Percentiles rank a stretch among this genome's conserved stretches.
These are phyloP conservation scores for Penicillium brasilianum DNA, from an alignment of 2,329 filamentous ascomycete species.

Conservation along the genomic window DNA sequence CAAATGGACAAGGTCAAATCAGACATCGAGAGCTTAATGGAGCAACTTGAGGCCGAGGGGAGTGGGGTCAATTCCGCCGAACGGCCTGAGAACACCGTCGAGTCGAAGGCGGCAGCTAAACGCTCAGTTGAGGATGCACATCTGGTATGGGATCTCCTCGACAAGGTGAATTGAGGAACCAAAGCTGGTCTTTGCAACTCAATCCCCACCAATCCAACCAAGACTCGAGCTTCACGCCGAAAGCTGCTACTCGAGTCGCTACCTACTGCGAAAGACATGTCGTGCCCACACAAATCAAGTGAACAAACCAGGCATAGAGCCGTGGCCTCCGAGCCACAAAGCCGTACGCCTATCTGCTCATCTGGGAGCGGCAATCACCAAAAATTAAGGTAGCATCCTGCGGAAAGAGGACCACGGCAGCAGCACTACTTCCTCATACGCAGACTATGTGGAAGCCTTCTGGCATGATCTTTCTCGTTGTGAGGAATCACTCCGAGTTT, in stretches of 20 bases:
- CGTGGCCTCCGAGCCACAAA: background rate
- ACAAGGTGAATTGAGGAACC: conserved; percentile 36
- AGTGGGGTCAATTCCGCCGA: conserved; percentile 24
- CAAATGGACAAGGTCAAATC: conserved; percentile 76
- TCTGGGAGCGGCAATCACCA: background rate
- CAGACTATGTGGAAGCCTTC: background rate
- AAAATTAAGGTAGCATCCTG: background rate
- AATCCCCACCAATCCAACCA: background rate
- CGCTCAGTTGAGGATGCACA: conserved; percentile 37
- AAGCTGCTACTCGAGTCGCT: background rate
- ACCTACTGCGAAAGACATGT: background rate
- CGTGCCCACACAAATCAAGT: background rate
- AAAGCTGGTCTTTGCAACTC: background rate
- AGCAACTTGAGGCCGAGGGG: conserved; percentile 42
- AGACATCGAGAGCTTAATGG: conserved; percentile 59
- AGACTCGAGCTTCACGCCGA: background rate
- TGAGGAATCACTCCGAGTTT: background rate
- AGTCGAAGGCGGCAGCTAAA: conserved; percentile 19
- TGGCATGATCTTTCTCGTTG: background rate
- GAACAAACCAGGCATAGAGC: background rate
- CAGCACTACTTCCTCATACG: background rate
- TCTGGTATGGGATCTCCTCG: conserved; percentile 47
- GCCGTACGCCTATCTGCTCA: background rate
- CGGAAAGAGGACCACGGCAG: background rate
- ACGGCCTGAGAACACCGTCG: conserved; percentile 10